Conservation (phyloP, 73 alveolate genomes). For the Urostyla sp. region DNA sequence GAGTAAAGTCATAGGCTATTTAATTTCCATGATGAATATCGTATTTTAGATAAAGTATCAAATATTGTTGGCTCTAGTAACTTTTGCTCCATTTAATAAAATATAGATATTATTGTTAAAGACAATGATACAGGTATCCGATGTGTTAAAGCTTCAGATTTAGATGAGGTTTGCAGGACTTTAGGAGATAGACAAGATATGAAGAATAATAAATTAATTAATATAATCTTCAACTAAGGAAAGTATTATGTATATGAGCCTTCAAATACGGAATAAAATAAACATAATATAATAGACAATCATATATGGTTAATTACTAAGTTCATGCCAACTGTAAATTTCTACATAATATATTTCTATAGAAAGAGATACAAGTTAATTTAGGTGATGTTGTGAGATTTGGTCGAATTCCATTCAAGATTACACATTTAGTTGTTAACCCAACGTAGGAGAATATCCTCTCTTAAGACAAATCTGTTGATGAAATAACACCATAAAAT, state of each 20-base stretch:
- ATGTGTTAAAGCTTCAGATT: too few species aligned
- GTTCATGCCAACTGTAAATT: conserved; percentile 45
- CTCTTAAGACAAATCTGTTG: not conserved
- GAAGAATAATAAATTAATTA: conserved; percentile 3
- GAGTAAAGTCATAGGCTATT: conserved; percentile 43
- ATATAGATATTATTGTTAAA: conserved; percentile 19
- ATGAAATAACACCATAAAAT: not conserved
- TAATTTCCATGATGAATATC: conserved; percentile 44
- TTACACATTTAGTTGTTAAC: conserved; percentile 22
- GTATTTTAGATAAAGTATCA: not conserved
- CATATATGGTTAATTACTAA: conserved; percentile 38
- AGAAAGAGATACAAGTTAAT: conserved; percentile 39
- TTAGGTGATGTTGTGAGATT: conserved; percentile 52
- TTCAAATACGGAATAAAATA: not conserved
- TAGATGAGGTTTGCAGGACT: too few species aligned
- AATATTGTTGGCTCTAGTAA: conserved; percentile 50
- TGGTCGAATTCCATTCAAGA: conserved; percentile 47
- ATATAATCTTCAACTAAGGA: conserved; percentile 28
- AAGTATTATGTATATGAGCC: conserved; percentile 42
- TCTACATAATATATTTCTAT: not conserved
- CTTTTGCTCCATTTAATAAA: not conserved
- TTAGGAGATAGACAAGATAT: too few species aligned
- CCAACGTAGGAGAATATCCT: not conserved
- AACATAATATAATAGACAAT: conserved; percentile 43
- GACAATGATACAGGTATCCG: too few species aligned